Conservation (phyloP, 768 basidiomycete species). For the Solioccasus polychromus region DNA sequence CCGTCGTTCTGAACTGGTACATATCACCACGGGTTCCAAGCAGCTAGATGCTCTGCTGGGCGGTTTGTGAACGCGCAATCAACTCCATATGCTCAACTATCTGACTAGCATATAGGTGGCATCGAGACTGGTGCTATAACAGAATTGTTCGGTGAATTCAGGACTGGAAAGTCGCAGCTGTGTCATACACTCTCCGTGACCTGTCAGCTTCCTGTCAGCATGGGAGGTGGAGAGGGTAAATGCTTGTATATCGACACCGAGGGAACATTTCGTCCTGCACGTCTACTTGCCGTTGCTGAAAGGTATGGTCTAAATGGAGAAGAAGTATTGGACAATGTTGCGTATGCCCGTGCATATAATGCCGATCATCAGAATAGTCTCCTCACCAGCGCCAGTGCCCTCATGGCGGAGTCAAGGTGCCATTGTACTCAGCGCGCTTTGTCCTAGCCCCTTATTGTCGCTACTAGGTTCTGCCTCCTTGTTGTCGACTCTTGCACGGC, state of each 20-base stretch:
- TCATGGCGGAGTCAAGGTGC: slow-evolving; percentile 98
- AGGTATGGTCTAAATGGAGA: slow-evolving; percentile 96
- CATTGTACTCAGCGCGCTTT: slow-evolving; percentile 21
- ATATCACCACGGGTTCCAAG: slow-evolving; percentile 95
- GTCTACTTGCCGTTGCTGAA: slow-evolving; percentile 92
- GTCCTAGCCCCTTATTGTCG: slow-evolving; percentile 7
- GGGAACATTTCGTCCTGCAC: slow-evolving; percentile 96
- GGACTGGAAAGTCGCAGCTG: slow-evolving; percentile 97
- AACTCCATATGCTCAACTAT: slow-evolving; percentile 1
- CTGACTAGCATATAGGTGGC: slow-evolving; percentile 55
- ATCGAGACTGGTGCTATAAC: slow-evolving; percentile 99
- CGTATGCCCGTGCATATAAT: slow-evolving; percentile 97
- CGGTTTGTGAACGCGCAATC: slow-evolving; percentile 44
- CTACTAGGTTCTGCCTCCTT: slow-evolving; percentile 83
- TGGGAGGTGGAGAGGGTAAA: slow-evolving; percentile 99
- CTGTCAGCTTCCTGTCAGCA: slow-evolving; percentile 93
- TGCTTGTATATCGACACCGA: slow-evolving; percentile 99
- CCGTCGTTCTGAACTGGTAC: slow-evolving; percentile 89
- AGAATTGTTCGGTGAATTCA: slow-evolving; percentile 96
- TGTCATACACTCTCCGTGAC: slow-evolving; percentile 98
- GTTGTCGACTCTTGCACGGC: slow-evolving; percentile 97
- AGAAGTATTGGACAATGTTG: slow-evolving; percentile 97
- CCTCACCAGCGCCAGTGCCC: slow-evolving; percentile 88
- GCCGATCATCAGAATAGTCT: slow-evolving; percentile 95
- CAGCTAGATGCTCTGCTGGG: slow-evolving; percentile 94